Percentiles rank a stretch among this genome's conserved stretches.
phyloP scores from a whole-genome alignment of 805 yeast genomes.

The Hanseniaspora guilliermondii region DNA sequence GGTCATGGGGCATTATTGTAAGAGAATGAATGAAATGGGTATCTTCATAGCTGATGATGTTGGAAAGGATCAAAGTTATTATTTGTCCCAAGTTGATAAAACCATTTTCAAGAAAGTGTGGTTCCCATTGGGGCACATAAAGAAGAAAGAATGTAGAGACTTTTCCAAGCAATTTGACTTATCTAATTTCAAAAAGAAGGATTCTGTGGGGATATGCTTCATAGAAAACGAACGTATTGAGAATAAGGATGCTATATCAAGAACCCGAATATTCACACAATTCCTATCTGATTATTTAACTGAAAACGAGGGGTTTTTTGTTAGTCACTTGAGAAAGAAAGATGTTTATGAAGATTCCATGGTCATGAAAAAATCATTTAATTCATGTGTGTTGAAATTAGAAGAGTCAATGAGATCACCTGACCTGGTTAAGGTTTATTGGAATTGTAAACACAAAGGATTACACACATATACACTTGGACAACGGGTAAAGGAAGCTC shows the following conservation, averaged over 20 bases:
- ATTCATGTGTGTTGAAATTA: neutral
- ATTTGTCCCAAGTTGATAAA: constrained; percentile 55
- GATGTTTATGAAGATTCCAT: constrained; percentile 58
- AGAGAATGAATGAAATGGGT: constrained; percentile 32
- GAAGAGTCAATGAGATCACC: neutral
- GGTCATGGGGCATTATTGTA: constrained; percentile 76
- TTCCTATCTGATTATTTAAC: constrained; percentile 38
- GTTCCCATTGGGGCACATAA: constrained; percentile 69
- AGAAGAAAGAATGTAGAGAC: constrained; percentile 61
- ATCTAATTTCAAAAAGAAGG: constrained; percentile 67
- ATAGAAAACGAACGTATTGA: constrained; percentile 48
- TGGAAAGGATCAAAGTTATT: constrained; percentile 82
- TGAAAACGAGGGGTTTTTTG: constrained; percentile 44
- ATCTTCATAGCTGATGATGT: constrained; percentile 46
- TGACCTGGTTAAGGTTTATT: neutral
- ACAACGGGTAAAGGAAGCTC: constrained; percentile 56
- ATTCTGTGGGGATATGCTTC: constrained; percentile 91
- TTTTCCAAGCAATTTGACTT: constrained; percentile 46
- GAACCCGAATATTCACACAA: constrained; percentile 56
- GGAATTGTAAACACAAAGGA: constrained; percentile 48
- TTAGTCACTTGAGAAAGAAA: constrained; percentile 28
- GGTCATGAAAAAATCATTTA: constrained; percentile 33
- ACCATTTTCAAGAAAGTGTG: constrained; percentile 37
- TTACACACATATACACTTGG: constrained; percentile 95
- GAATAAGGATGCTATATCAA: constrained; percentile 48